These are phyloP conservation scores for Magnolia sinica DNA, from an alignment of 164 flowering plant genomes.

Conservation along the genomic window DNA sequence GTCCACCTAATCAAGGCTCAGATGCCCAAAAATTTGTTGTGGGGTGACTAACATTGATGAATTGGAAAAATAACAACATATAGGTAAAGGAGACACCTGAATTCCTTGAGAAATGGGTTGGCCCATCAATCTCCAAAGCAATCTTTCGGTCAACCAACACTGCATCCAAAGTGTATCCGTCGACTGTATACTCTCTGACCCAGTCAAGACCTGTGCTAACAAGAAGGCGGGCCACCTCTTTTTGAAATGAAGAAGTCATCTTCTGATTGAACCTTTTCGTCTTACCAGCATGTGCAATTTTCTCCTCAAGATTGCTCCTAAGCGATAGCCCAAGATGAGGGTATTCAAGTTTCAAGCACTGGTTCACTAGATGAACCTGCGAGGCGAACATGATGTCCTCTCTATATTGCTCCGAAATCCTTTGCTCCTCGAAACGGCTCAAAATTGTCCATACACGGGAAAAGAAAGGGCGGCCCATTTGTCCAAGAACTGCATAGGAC, in stretches of 20 bases:
- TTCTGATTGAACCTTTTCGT: conserved; percentile 87
- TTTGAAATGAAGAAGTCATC: conserved; percentile 85
- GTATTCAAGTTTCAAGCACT: conserved; percentile 79
- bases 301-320: conserved; percentile 55
- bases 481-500: conserved; percentile 95
- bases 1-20: background rate
- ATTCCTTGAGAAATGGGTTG: conserved; percentile 96
- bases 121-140: conserved; percentile 96
- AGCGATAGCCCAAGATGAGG: conserved; percentile 62
- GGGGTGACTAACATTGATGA: background rate
- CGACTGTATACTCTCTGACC: conserved; percentile 72
- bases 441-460: conserved; percentile 66
- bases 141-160: conserved; percentile 72
- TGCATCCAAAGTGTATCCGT: conserved; percentile 89
- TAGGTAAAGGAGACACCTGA: conserved; percentile 38
- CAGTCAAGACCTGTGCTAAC: conserved; percentile 85
- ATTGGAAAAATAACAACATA: background rate
- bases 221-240: conserved; percentile 87
- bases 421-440: conserved; percentile 62
- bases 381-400: conserved; percentile 92
- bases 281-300: conserved; percentile 59
- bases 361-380: conserved; percentile 74
- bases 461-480: conserved; percentile 68
- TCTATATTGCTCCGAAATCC: conserved; percentile 71
- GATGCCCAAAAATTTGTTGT: background rate